A percentile compares a stretch with the other conserved stretches of the same genome.
Evolutionary conservation across 2,329 filamentous ascomycete species (phyloP).

Genomic region (Xylariaceae sp.): DNA sequence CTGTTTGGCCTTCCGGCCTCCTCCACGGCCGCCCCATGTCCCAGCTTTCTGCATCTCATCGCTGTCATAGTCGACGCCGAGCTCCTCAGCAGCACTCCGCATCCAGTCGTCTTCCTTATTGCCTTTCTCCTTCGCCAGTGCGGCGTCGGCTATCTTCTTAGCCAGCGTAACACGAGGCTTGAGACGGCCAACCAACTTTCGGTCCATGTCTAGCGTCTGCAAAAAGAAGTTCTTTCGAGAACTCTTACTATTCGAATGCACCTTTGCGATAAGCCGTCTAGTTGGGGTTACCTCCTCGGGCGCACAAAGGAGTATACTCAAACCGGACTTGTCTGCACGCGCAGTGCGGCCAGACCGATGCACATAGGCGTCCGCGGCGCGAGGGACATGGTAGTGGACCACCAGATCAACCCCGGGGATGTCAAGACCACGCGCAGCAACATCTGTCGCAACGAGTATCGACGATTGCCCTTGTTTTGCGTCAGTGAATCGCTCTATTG

Average conservation of each 20-base stretch:
- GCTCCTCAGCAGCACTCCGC: conserved; percentile 80
- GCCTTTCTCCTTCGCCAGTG: conserved; percentile 84
- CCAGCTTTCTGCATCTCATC: conserved; percentile 76
- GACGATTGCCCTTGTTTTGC: conserved; percentile 56
- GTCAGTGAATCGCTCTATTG: conserved; percentile 83
- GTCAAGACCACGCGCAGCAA: conserved; percentile 90
- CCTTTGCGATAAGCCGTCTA: conserved; percentile 80
- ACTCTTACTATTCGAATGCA: conserved; percentile 66
- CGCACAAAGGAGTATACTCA: conserved; percentile 84
- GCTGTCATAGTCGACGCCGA: conserved; percentile 91
- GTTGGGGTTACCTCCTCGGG: conserved; percentile 90
- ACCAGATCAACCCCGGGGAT: conserved; percentile 89
- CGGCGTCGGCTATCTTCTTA: conserved; percentile 84
- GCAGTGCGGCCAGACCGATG: conserved; percentile 94
- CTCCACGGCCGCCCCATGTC: conserved; percentile 68
- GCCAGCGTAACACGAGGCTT: conserved; percentile 77
- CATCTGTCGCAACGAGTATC: conserved; percentile 89
- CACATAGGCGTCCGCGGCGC: conserved; percentile 89
- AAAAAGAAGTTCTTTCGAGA: conserved; percentile 67
- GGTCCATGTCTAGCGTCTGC: conserved; percentile 80
- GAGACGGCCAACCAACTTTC: conserved; percentile 74
- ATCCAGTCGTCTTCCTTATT: conserved; percentile 85
- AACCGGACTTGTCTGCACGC: conserved; percentile 74
- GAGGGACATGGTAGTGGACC: conserved; percentile 92
- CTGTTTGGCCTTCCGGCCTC: conserved; percentile 74